Evolutionary conservation across 805 yeast genomes (phyloP), one percentile per base, ranked within the genome.

Genomic region (Ogataea degrootiae): DNA sequence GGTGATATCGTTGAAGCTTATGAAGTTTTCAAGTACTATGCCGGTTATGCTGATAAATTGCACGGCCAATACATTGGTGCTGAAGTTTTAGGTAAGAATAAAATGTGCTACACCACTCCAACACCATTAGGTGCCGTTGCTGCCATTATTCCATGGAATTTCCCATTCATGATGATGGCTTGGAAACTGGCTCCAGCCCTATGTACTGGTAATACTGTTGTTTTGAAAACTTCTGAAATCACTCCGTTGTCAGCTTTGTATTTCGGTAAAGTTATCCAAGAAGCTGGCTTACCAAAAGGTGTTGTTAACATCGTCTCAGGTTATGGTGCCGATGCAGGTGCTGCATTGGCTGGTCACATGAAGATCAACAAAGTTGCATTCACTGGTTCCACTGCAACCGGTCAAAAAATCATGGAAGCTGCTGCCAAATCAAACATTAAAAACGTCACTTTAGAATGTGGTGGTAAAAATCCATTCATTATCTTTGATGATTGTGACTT

Each of bases 131-230:
- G 91, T 62, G 85, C 84, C 23, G 83, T 88, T 69, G 94, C 88
- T 43, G 87, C 83, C 65, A 83, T 85, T 56, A 82, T 85, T 85
- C 91, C 92, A 64, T 85, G 91, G 91, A 85, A 85, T 66, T 85
- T 85, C 79, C 92, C 92, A 59, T 68, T 85, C 54, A 75, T 85
- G 73, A 85, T 85, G 87, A 75, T 83, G 66, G 68, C 86, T 41
- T 85, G 92, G 92, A 85, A 85, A 65, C 71, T 85, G 49, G 88
- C 85, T 45, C 91, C 92, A 40, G 88, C 87, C 51, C 71, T 84
- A 59, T 85, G 85, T 44, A 80, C 89, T 56, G 89, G 90, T 70
- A 83, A 84, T 72, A 80, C 87, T 43, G 72, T 80, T 56, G 81
- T 85, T 46, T 69, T 85, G 63, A 85, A 85, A 68, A 82, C 91